Percentiles rank a stretch among this genome's conserved stretches.
These are phyloP conservation scores for Skeletonema costatum DNA, from an alignment of 108 stramenopile species.

Conservation along the genomic window DNA sequence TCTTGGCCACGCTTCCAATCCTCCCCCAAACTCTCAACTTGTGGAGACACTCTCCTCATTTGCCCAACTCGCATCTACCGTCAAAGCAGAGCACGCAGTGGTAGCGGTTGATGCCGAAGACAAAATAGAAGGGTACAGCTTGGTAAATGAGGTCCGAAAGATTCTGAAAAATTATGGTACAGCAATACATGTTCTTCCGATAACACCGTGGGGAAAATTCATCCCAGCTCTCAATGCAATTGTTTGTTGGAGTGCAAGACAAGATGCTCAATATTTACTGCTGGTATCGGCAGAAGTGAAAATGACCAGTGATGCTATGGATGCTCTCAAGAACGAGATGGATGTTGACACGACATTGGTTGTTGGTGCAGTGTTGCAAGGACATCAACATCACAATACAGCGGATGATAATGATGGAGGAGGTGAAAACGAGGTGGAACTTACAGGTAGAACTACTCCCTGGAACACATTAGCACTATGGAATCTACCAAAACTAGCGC, in stretches of 20 bases:
- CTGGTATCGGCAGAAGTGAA: constrained; percentile 84
- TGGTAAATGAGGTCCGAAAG: constrained; percentile 36
- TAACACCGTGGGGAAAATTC: constrained; percentile 94
- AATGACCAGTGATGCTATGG: constrained; percentile 41
- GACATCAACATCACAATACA: constrained; percentile 69
- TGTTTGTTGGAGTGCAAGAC: constrained; percentile 30
- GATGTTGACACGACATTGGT: constrained; percentile 74
- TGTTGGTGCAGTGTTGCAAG: constrained; percentile 87
- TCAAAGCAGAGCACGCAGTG: constrained; percentile 35
- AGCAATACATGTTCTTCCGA: constrained; percentile 65
- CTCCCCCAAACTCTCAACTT: constrained; percentile 33
- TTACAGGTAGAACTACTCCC: constrained; percentile 79
- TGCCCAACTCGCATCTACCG: constrained; percentile 11
- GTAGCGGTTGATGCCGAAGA: constrained; percentile 75
- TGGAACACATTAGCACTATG: constrained; percentile 97
- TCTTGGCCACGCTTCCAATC: constrained; percentile 63
- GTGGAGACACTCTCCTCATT: constrained; percentile 37
- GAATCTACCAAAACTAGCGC: constrained; percentile 77
- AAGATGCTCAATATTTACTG: constrained; percentile 48
- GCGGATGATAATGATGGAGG: neutral
- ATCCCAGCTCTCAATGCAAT: constrained; percentile 90
- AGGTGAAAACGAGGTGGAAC: constrained; percentile 25
- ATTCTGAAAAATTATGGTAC: constrained; percentile 9
- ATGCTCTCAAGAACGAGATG: constrained; percentile 53
- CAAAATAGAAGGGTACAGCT: constrained; percentile 62